Conservation (phyloP, 371 early-diverging fungal genomes). For the Nematocida sp. region DNA sequence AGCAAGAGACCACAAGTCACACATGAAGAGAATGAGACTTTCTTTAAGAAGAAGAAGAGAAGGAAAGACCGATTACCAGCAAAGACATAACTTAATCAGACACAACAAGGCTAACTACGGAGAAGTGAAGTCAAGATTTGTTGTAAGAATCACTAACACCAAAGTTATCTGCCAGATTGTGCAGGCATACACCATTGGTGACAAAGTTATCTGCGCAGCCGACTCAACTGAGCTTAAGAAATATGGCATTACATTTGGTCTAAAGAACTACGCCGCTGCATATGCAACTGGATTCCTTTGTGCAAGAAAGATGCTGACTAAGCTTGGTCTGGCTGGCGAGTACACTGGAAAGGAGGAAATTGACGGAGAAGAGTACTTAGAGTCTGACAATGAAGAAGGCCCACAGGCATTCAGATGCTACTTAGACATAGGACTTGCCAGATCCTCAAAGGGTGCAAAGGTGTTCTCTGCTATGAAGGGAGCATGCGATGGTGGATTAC, state of each 20-base stretch:
- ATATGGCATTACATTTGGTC: slow-evolving; percentile 95
- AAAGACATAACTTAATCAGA: slow-evolving; percentile 91
- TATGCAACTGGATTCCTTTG: slow-evolving; percentile 96
- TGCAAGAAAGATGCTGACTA: slow-evolving; percentile 86
- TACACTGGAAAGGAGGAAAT: slow-evolving; percentile 82
- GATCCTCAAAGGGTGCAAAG: slow-evolving; percentile 96
- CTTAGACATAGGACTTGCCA: slow-evolving; percentile 96
- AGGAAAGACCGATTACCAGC: slow-evolving; percentile 99
- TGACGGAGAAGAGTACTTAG: slow-evolving; percentile 82
- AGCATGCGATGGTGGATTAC: slow-evolving; percentile 97
- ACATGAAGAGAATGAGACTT: slow-evolving; percentile 59
- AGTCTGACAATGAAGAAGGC: slow-evolving; percentile 83
- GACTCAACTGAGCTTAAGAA: slow-evolving; percentile 94
- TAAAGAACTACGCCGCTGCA: slow-evolving; percentile 99
- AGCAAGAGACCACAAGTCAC: slow-evolving; percentile 17
- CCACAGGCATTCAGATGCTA: slow-evolving; percentile 95
- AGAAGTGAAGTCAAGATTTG: slow-evolving; percentile 97
- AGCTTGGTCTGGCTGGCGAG: slow-evolving; percentile 81
- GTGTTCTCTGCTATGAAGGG: slow-evolving; percentile 99
- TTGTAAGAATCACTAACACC: slow-evolving; percentile 97
- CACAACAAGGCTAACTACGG: slow-evolving; percentile 99
- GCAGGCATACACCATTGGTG: slow-evolving; percentile 96
- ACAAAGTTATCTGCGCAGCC: slow-evolving; percentile 89
- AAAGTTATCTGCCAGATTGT: slow-evolving; percentile 94
- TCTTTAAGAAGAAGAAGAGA: slow-evolving; percentile 72